These are phyloP conservation scores for Tolypocladium sp. DNA, from an alignment of 2,329 filamentous ascomycete species.

Conservation along the genomic window DNA sequence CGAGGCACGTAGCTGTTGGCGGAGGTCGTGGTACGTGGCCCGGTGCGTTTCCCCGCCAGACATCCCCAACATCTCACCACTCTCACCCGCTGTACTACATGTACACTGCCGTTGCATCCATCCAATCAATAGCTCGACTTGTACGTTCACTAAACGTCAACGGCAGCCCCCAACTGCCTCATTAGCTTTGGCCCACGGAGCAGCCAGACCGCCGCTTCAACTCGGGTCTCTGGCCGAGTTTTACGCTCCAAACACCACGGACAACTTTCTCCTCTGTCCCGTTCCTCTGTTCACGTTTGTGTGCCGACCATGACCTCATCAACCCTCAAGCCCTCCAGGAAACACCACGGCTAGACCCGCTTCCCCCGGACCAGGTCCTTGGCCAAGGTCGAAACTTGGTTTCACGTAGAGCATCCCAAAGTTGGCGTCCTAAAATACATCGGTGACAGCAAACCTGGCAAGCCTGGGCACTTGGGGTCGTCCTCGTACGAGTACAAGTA, in stretches of 20 bases:
- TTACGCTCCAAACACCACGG: too few relatives aligned
- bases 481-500: too few relatives aligned
- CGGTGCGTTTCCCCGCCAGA: neutral
- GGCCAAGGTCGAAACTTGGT: neutral
- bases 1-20: neutral
- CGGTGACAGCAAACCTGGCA: neutral
- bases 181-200: neutral
- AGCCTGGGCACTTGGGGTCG: neutral
- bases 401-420: neutral
- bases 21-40: neutral
- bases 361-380: neutral
- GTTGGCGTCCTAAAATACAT: neutral
- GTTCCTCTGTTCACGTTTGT: too few relatives aligned
- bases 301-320: too few relatives aligned
- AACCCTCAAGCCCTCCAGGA: too few relatives aligned
- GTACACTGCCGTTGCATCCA: neutral
- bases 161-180: neutral
- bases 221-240: neutral
- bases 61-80: too few relatives aligned
- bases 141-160: neutral
- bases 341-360: too few relatives aligned
- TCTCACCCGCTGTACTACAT: too few relatives aligned
- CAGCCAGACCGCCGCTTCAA: too few relatives aligned
- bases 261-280: too few relatives aligned
- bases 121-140: neutral